Evolutionary conservation across 1,284 basidiomycete species (phyloP), one percentile per base, ranked within the genome.

Genomic region (Ustilago hordei): DNA sequence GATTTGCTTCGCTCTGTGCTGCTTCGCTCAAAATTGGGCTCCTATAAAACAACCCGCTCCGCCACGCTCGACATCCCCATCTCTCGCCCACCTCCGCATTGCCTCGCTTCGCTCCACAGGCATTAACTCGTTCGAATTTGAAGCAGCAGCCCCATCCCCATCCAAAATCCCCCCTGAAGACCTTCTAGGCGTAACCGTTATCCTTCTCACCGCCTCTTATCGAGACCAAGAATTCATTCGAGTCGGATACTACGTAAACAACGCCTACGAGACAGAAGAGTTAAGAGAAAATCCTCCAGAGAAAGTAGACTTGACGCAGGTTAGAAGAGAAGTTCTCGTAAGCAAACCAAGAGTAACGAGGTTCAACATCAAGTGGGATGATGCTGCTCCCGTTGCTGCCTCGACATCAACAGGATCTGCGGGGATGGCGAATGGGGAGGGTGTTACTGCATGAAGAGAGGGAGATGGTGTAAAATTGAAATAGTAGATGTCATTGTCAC

Each of bases 161-260:
- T 91, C 55, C 88, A 91, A 91, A 75, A 95, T 95, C 76, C 94
- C 94, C 0, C 84, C 90, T 57, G 91, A 93, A 77, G 95, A 96
- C 83, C 91, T 95, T 15, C 89, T 96, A 1, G 94, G 95, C 45
- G 93, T 96, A 15, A 93, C 94, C 0, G 94, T 95, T 2, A 91
- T 96, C 82, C 94, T 96, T 83, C 89, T 95, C 77, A 94, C 95
- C n/a, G 92, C 93, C 59, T 91, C 93, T 60, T 93, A 96, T 87
- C 80, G 86, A 38, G 95, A 96, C 61, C 95, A 97, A 83, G 96
- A 99, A 87, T 99, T 99, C 87, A 96, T 99, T 43, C 91, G 96
- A 47, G 95, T 99, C 23, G 96, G 97, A 6, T 99, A 99, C 87
- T 99, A 99, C 87, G 97, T 99, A 87, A 97, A 98, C 86, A 98